Base-by-base conservation (phyloP, 176 grass and related monocot genomes). In the Oryza brachyantha region DNA sequence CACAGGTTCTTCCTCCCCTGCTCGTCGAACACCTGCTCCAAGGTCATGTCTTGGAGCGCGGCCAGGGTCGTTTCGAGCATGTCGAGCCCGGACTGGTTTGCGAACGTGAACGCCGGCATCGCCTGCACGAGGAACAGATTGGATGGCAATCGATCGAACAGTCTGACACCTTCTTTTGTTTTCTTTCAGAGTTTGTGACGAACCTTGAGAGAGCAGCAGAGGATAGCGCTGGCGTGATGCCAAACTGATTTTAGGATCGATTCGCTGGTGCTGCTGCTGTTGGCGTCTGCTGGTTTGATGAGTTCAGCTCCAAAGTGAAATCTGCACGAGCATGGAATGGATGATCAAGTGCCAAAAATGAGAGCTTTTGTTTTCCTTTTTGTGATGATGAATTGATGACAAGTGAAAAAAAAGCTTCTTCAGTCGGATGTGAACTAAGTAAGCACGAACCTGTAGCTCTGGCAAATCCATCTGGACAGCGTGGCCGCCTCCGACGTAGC, bases 191-290 rank as follows among this genome's bases (percentile, higher is more conserved):
- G 60, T 50, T 28, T 34, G 41, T 40, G 38, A 41, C 39, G 70
- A 35, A 91, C 95, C 95, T 94, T 98, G 2, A 94, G 79, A 67
- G 92, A 88, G 87, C 88, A 98, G 70, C 95, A 98, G 34, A 98
- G 73, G 43, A 98, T 84, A 13, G 95, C 87, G 66, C 78, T 85
- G 10, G 66, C 37, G 79, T 94, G 92, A 9, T 91, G 87, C 95
- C 95, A 98, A 17, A 98, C 70, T 29, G 84, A 58, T 68, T 98
- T 88, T 1, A 98, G 81, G 17, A 74, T 70, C 2, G 43, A 67
- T 59, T 91, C 90, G 13, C 65, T 43, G 27, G 43, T n/a, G 38
- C 43, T 43, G 27, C 54, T n/a, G 38, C 43, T 22, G 45, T 25
- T 31, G 5, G 61, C 67, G 16, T 86, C 87, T 28, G 78, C 66